Evolutionary conservation across 306 rosid genomes (phyloP).

Genomic region (Adenanthera pavonina): DNA sequence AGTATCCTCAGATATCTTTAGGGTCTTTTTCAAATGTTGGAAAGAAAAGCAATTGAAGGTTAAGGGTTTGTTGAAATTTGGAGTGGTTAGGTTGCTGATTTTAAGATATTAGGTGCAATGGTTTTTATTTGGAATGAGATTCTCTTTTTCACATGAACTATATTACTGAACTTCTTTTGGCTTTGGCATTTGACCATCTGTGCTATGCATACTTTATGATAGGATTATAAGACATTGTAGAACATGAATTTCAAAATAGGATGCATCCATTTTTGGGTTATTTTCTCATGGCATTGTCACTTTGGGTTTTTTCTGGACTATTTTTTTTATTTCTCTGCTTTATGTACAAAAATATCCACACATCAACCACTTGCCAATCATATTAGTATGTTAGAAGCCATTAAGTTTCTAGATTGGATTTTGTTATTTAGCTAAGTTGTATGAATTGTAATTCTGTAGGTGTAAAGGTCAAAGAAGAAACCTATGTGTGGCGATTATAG

Average conservation of each 20-base stretch:
- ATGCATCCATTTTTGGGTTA: background rate
- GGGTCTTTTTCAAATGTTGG: slow-evolving; percentile 5
- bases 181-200: background rate
- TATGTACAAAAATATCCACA: background rate
- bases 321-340: background rate
- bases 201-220: background rate
- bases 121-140: slow-evolving; percentile 19
- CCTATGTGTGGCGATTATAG: slow-evolving; percentile 2
- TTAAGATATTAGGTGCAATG: background rate
- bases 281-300: background rate
- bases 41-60: slow-evolving; percentile 24
- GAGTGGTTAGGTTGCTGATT: slow-evolving; percentile 30
- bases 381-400: background rate
- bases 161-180: slow-evolving; percentile 31
- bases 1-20: slow-evolving; percentile 4
- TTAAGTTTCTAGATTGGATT: background rate
- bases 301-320: background rate
- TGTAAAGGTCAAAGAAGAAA: slow-evolving; percentile 31
- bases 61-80: slow-evolving; percentile 19
- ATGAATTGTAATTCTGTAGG: slow-evolving; percentile 41
- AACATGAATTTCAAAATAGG: slow-evolving; percentile 34
- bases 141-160: slow-evolving; percentile 19
- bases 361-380: slow-evolving; percentile 1
- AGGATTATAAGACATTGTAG: background rate
- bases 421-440: slow-evolving; percentile 12